phyloP scores from a whole-genome alignment of 2,329 filamentous ascomycete genomes.

The Colletotrichum filicis region DNA sequence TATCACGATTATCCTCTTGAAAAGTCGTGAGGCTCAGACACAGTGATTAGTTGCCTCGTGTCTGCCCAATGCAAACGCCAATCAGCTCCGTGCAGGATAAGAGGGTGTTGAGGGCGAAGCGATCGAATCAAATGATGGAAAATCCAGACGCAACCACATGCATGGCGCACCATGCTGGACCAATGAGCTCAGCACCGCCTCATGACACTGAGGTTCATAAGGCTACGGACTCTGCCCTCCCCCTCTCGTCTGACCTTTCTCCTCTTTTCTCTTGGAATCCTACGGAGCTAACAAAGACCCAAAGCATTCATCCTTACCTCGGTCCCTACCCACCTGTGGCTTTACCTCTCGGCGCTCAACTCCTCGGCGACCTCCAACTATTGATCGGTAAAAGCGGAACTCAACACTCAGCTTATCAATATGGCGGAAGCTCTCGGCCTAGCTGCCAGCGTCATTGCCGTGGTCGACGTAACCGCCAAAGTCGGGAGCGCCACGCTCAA shows the following conservation, averaged over 20 bases:
- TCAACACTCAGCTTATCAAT: neutral
- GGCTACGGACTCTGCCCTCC: neutral
- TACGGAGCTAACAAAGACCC: neutral
- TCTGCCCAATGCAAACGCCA: neutral
- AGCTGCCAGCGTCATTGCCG: neutral
- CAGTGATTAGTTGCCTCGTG: neutral
- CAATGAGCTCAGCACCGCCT: neutral
- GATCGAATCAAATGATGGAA: neutral
- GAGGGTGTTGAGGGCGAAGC: neutral
- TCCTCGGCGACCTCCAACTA: accelerated
- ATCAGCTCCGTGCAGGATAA: neutral
- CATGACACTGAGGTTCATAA: neutral
- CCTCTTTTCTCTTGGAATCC: neutral
- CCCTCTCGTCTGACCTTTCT: neutral
- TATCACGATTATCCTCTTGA: neutral
- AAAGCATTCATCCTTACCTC: neutral
- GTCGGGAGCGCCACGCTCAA: neutral
- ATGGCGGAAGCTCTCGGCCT: neutral
- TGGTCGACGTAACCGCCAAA: neutral
- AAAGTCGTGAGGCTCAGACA: neutral
- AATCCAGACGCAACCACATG: neutral
- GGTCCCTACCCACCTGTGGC: accelerated
- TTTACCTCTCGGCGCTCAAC: neutral
- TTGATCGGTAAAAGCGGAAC: neutral
- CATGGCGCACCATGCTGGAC: neutral